These are phyloP conservation scores for Teratosphaeria zuluensis DNA, from an alignment of 2,329 filamentous ascomycete genomes.

Conservation along the genomic window DNA sequence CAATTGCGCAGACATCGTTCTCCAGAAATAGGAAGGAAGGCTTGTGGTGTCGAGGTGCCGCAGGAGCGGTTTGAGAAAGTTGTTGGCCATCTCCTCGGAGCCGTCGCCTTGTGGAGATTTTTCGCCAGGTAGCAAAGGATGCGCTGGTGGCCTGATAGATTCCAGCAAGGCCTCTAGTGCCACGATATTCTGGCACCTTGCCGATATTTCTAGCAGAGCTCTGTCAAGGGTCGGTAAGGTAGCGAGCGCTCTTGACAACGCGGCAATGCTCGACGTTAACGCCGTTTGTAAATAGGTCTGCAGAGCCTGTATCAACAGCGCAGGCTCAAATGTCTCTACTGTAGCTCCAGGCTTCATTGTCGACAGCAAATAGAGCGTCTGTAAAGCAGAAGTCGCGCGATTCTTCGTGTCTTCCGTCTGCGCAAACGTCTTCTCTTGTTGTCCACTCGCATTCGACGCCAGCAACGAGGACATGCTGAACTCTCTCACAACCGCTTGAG, in stretches of 20 bases:
- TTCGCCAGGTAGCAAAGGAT: slow-evolving; percentile 48
- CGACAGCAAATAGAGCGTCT: slow-evolving; percentile 72
- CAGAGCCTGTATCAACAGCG: slow-evolving; percentile 63
- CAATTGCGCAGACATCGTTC: slow-evolving; percentile 70
- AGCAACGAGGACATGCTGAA: slow-evolving; percentile 60
- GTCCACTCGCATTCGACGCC: slow-evolving; percentile 5
- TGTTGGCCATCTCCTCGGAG: slow-evolving; percentile 25
- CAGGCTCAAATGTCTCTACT: slow-evolving; percentile 49
- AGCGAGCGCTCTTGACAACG: slow-evolving; percentile 64
- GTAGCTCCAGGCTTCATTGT: slow-evolving; percentile 29
- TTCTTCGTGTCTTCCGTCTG: slow-evolving; percentile 66
- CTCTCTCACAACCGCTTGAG: slow-evolving; percentile 71
- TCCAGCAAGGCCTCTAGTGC: slow-evolving; percentile 72
- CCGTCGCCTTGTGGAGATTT: slow-evolving; percentile 30
- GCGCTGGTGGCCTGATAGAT: slow-evolving; percentile 54
- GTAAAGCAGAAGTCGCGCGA: slow-evolving; percentile 62
- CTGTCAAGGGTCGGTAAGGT: slow-evolving; percentile 75
- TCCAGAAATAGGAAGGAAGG: slow-evolving; percentile 86
- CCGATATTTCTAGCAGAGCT: slow-evolving; percentile 69
- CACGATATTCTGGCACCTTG: slow-evolving; percentile 83
- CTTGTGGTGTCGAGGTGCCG: slow-evolving; percentile 76
- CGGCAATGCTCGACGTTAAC: slow-evolving; percentile 66
- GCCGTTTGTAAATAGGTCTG: slow-evolving; percentile 75
- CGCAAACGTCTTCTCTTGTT: slow-evolving; percentile 37
- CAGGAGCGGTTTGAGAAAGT: slow-evolving; percentile 59